phyloP scores from a whole-genome alignment of 305 asterid species.

The Coffea humblotiana region DNA sequence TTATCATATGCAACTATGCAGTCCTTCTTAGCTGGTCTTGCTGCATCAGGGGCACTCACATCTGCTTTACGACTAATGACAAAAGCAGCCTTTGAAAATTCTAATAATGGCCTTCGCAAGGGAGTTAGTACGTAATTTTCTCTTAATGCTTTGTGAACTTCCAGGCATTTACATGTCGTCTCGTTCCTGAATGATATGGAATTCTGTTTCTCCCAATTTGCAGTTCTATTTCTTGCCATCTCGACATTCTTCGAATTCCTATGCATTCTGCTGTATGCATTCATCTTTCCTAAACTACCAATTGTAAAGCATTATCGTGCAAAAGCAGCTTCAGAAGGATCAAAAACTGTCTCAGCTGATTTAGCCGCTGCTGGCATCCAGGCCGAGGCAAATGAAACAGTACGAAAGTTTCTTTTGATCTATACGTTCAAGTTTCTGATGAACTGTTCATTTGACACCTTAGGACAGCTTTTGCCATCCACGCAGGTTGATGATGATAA shows the following conservation, averaged over 20 bases:
- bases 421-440: neutral
- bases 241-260: conserved; percentile 63
- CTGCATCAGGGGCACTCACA: conserved; percentile 91
- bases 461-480: conserved; percentile 6
- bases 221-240: conserved; percentile 77
- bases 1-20: conserved; percentile 19
- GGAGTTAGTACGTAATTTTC: conserved; percentile 67
- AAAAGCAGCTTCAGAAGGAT: conserved; percentile 83
- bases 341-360: conserved; percentile 83
- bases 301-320: conserved; percentile 66
- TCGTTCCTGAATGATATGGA: neutral
- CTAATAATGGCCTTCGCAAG: conserved; percentile 67
- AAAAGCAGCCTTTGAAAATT: conserved; percentile 71
- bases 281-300: conserved; percentile 62
- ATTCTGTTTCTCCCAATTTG: neutral
- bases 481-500: conserved; percentile 48
- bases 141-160: neutral
- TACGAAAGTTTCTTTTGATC: conserved; percentile 14
- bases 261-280: conserved; percentile 71
- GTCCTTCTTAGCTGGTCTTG: conserved; percentile 85
- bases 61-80: conserved; percentile 76
- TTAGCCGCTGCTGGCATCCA: conserved; percentile 80
- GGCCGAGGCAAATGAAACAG: conserved; percentile 27
- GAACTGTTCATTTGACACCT: neutral
- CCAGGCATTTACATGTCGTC: neutral